Percentiles rank a stretch among this genome's conserved stretches.
These are phyloP conservation scores for Beauveria australis DNA, from an alignment of 2,329 filamentous ascomycete genomes.

Conservation along the genomic window DNA sequence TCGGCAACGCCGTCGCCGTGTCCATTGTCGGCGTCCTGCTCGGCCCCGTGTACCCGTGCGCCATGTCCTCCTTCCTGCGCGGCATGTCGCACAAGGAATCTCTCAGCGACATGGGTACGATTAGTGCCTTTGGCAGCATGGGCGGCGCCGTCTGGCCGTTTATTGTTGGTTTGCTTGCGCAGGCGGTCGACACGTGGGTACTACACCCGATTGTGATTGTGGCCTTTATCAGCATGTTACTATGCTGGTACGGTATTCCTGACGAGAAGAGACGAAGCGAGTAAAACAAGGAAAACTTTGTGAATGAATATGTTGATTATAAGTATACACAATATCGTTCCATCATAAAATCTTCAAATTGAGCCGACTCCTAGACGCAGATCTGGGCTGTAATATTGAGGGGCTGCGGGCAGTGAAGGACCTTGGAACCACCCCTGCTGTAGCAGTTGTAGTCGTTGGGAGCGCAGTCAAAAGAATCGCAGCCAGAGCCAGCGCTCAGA, in stretches of 20 bases:
- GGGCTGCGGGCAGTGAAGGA: conserved; percentile 32
- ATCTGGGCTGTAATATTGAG: conserved; percentile 26
- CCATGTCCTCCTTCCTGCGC: conserved; percentile 54
- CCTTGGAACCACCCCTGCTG: conserved; percentile 28
- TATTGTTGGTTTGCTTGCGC: conserved; percentile 54
- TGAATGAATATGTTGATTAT: neutral
- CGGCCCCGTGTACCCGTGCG: conserved; percentile 73
- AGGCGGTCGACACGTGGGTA: conserved; percentile 54
- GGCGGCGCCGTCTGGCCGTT: conserved; percentile 63
- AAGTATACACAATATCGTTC: neutral
- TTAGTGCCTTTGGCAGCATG: conserved; percentile 60
- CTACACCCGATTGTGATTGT: conserved; percentile 60
- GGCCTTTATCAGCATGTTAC: conserved; percentile 56
- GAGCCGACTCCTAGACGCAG: conserved; percentile 13
- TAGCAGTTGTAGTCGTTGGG: conserved; percentile 29
- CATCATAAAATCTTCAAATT: neutral
- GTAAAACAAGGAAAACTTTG: neutral
- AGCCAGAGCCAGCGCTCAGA: conserved; percentile 28
- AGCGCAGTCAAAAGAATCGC: conserved; percentile 30
- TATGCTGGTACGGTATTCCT: conserved; percentile 56
- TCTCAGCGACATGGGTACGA: conserved; percentile 57
- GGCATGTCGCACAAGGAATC: conserved; percentile 51
- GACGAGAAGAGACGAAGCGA: conserved; percentile 54
- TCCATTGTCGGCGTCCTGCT: conserved; percentile 65
- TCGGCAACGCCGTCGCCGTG: conserved; percentile 59